Evolutionary conservation across 371 early-diverging fungal species (phyloP).

Genomic region (Circinella umbellata): DNA sequence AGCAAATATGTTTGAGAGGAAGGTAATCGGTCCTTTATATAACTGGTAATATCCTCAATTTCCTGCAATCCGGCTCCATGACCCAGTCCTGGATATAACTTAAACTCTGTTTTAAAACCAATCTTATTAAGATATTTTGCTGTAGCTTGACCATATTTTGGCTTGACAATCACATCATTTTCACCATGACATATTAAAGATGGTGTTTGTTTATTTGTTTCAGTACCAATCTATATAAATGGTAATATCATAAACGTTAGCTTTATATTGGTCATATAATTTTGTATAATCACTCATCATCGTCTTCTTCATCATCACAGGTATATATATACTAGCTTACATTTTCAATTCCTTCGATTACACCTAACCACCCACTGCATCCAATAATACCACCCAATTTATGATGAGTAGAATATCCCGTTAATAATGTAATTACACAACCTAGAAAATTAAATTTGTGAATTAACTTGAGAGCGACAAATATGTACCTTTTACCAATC

Average conservation of each 20-base stretch:
- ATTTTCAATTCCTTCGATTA: conserved; percentile 59
- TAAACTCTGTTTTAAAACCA: conserved; percentile 74
- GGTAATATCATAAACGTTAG: too few relatives aligned
- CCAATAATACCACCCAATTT: conserved; percentile 68
- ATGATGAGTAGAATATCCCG: conserved; percentile 72
- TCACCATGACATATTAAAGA: conserved; percentile 91
- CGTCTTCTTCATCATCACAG: too few relatives aligned
- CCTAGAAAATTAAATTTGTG: conserved; percentile 29
- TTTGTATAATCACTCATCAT: too few relatives aligned
- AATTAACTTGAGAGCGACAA: neutral
- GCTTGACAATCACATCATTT: conserved; percentile 77
- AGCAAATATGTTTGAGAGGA: neutral
- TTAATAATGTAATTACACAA: conserved; percentile 75
- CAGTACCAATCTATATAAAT: conserved; percentile 12
- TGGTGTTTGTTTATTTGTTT: conserved; percentile 72
- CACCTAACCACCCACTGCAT: conserved; percentile 85
- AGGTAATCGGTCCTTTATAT: conserved; percentile 50
- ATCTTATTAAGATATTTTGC: conserved; percentile 66
- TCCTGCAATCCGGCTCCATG: conserved; percentile 81
- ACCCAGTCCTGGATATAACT: conserved; percentile 80
- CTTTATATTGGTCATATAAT: too few relatives aligned
- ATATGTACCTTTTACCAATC: neutral
- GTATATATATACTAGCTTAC: conserved; percentile 26
- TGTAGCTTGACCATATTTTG: conserved; percentile 72
- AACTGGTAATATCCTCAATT: conserved; percentile 73